Base-by-base conservation (phyloP, 2,329 filamentous ascomycete genomes). In the Colletotrichum tabaci region DNA sequence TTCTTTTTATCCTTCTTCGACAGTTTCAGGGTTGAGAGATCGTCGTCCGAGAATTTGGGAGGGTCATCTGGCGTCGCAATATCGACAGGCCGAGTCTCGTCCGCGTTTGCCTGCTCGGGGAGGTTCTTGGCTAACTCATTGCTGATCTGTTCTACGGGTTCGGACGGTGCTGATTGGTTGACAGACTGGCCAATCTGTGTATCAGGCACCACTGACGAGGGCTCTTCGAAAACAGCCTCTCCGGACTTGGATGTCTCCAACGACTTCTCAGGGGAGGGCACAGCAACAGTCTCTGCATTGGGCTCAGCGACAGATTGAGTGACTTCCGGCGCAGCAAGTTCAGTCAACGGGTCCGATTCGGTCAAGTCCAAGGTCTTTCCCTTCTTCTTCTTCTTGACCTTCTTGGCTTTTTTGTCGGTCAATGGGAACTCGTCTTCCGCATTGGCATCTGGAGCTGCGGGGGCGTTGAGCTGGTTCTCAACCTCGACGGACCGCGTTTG, bases 1-100 rank as follows among this genome's bases (percentile, higher is more conserved):
- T 74, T 74, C 49, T 72, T 75, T 64, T 71, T 76, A 30, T 75
- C 71, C 21, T 73, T 76, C 70, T 70, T 75, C 12, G 67, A 68
- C 40, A 67, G 44, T 21, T 61, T 70, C n/a, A 53, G 44, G 10
- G 23, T 23, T 10, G 63, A 49, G 18, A 21, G 21, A 18, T 61
- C 49, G 3, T 66, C 47, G 18, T 38, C 35, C 8, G 35, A 38
- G 35, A 38, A 12, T 10, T 10, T 38, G 35, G 35, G 10, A 38
- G 35, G 35, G 9, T 38, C 9, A 2, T 10, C 35, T 38, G 8
- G 35, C 8, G 9, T 10, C 35, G 35, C 35, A 10, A 10, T 10
- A 38, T 38, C 35, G 35, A 38, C 35, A 38, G 35, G 35, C 35
- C 12, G 35, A 10, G 8, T 10, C 9, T 38, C 9, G 35, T 38